Evolutionary conservation across 495 filamentous ascomycete species (phyloP).

Genomic region (Peziza echinospora): DNA sequence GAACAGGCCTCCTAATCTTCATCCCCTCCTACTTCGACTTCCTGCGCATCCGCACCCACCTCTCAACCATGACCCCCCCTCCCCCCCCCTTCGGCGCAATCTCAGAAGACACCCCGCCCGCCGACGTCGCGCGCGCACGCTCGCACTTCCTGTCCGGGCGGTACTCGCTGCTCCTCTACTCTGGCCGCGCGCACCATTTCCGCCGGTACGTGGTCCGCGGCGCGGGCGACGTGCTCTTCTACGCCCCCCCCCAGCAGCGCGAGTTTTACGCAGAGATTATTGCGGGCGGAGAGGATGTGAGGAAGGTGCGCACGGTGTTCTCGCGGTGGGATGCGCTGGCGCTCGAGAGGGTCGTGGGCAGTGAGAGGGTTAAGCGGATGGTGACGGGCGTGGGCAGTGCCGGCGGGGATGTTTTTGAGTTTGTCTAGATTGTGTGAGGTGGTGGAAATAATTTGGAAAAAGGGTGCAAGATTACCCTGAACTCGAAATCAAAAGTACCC

Average conservation of each 20-base stretch:
- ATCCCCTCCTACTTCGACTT: constrained; percentile 88
- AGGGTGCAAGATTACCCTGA: too few species aligned
- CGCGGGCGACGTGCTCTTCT: constrained; percentile 60
- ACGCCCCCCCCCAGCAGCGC: constrained; percentile 73
- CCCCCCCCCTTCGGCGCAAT: constrained; percentile 63
- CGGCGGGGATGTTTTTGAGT: constrained; percentile 78
- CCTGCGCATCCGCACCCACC: constrained; percentile 74
- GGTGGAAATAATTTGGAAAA: too few species aligned
- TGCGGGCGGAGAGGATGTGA: constrained; percentile 30
- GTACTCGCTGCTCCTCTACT: constrained; percentile 69
- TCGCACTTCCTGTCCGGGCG: constrained; percentile 69
- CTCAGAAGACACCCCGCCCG: constrained; percentile 61
- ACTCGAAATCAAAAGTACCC: too few species aligned
- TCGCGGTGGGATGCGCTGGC: constrained; percentile 73
- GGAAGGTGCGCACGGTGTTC: constrained; percentile 48
- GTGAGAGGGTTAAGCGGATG: constrained; percentile 42
- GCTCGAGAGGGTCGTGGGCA: constrained; percentile 75
- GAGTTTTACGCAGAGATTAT: constrained; percentile 75
- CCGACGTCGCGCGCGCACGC: constrained; percentile 58
- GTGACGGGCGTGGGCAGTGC: constrained; percentile 50
- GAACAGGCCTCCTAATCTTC: constrained; percentile 27
- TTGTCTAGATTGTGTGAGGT: constrained; percentile 26
- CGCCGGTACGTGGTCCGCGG: constrained; percentile 59
- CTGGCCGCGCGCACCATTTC: constrained; percentile 88
- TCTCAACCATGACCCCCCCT: constrained; percentile 46